Evolutionary conservation across 2,329 filamentous ascomycete genomes (phyloP).

Genomic region (Zymoseptoria tritici): DNA sequence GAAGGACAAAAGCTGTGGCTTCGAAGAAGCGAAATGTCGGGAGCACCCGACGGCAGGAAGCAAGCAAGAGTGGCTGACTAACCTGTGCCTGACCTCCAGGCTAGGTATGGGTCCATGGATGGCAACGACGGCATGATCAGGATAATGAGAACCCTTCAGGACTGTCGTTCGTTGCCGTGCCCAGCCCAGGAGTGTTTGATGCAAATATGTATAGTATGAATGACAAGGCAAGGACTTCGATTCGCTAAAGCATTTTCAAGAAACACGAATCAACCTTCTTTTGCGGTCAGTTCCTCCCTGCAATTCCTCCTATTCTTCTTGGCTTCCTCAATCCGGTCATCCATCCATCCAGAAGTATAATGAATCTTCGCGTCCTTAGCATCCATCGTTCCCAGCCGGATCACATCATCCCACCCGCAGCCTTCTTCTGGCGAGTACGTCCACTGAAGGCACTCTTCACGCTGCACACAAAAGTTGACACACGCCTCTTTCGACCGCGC

Average conservation of each 20-base stretch:
- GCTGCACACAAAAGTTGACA: neutral
- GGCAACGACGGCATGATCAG: no score
- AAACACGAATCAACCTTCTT: neutral
- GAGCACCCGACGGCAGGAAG: no score
- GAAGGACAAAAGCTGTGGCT: no score
- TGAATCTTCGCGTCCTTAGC: neutral
- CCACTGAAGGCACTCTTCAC: neutral
- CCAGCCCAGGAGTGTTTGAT: neutral
- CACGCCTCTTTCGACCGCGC: neutral
- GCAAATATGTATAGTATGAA: neutral
- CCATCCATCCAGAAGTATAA: neutral
- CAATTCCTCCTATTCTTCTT: neutral
- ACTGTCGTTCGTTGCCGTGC: neutral
- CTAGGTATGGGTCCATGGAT: no score
- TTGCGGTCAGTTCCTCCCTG: neutral
- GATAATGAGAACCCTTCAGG: no score
- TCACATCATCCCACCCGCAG: neutral
- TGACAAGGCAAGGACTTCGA: neutral
- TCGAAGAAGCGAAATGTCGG: neutral
- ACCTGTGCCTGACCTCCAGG: neutral
- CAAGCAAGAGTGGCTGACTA: neutral
- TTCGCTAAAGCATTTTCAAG: neutral
- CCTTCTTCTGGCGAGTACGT: neutral
- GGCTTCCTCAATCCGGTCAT: neutral
- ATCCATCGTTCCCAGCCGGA: neutral